phyloP scores from a whole-genome alignment of 441 rosid genomes.

The Capsella rubella region DNA sequence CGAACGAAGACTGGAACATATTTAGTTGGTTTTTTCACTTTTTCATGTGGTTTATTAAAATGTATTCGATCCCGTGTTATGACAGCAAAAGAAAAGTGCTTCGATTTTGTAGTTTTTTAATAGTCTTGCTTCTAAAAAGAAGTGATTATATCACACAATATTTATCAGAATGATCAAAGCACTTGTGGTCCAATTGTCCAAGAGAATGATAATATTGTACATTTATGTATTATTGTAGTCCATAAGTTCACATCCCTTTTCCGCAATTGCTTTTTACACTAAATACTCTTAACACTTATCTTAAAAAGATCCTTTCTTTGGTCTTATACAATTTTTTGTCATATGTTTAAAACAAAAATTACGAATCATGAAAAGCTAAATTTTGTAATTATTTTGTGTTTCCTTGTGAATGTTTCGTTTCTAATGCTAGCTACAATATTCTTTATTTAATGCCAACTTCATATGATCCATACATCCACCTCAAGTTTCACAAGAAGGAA shows the following conservation, averaged over 20 bases:
- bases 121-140: not conserved
- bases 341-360: no score
- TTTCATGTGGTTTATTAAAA: constrained; percentile 9
- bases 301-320: not conserved
- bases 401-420: not conserved
- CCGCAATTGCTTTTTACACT: not conserved
- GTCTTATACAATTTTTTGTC: not conserved
- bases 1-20: constrained; percentile 13
- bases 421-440: not conserved
- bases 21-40: constrained; percentile 15
- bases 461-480: constrained; percentile 41
- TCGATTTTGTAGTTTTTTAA: not conserved
- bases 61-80: constrained; percentile 23
- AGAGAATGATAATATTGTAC: not conserved
- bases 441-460: constrained; percentile 27
- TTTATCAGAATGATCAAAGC: not conserved
- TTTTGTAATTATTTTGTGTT: not conserved
- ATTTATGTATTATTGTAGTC: not conserved
- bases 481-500: constrained; percentile 42
- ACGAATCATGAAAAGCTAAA: no score
- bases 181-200: constrained; percentile 9
- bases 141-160: not conserved
- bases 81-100: constrained; percentile 21
- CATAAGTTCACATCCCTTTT: constrained; percentile 22
- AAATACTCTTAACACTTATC: not conserved